Evolutionary conservation across 768 basidiomycete genomes (phyloP), one percentile per base, ranked within the genome.

Genomic region (Boletus sp.): DNA sequence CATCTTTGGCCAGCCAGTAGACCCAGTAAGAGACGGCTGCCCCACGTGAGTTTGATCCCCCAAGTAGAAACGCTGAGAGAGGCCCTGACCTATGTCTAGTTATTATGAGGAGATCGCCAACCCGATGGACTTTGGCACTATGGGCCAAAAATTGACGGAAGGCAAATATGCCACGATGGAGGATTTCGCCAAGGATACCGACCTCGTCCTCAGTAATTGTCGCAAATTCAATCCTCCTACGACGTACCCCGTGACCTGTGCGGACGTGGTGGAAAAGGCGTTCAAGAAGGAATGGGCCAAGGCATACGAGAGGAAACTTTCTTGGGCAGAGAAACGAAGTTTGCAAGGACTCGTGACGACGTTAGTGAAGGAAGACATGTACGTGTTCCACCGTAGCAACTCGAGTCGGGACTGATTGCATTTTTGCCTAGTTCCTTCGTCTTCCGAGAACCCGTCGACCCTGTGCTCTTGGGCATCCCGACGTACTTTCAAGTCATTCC

Each of bases 91-190:
- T 58, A 17, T 33, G 17, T 64, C 42, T 50, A 97, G 94, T 18
- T 98, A 98, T 71, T 85, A 90, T 58, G 85, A 95, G 5, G 96
- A 98, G 73, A 96, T 98, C 67, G 74, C 83, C 57, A 76, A 89
- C 61, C 96, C 96, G 7, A 98, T 98, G 96, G 94, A 98, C 73
- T 86, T 98, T 51, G 84, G 83, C 9, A 96, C 95, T 2, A 90
- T 97, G 62, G 71, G 71, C 14, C 75, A 77, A 39, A 92, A 90
- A 66, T 75, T 97, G 57, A 77, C 80, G 39, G 75, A 82, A 50
- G 82, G 79, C 48, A 77, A 81, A 64, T 99, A 98, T 69, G 62
- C 75, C 12, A 87, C 83, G 2, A 92, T 94, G 87, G 92, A 90
- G 50, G 84, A 86, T 0, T 88, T 98, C 58, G 84, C 80, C 54